Evolutionary conservation across 768 basidiomycete species (phyloP).

Genomic region (Suillus decipiens): DNA sequence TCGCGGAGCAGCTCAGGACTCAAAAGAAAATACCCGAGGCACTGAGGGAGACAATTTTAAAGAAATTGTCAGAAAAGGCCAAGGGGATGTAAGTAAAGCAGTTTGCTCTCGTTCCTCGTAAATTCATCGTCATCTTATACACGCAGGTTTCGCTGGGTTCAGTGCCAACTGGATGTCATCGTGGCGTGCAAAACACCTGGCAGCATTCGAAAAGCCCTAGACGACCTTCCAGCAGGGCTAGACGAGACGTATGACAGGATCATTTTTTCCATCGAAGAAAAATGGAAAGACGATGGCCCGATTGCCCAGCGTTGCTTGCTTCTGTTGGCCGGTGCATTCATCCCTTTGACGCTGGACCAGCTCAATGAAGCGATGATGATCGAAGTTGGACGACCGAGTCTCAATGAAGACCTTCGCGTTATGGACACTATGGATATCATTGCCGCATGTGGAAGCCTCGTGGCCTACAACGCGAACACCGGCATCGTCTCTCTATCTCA

Average conservation of each 20-base stretch:
- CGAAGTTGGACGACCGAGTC: neutral
- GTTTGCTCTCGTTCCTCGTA: neutral
- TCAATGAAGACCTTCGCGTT: neutral
- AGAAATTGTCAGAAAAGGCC: slow-evolving; percentile 5
- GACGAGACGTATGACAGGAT: slow-evolving; percentile 27
- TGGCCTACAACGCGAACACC: neutral
- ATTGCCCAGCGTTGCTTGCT: neutral
- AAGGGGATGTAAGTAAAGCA: slow-evolving; percentile 7
- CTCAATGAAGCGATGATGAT: slow-evolving; percentile 8
- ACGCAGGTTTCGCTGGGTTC: slow-evolving; percentile 12
- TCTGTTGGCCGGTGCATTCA: neutral
- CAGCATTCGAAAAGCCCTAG: slow-evolving; percentile 8
- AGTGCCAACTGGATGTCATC: slow-evolving; percentile 10
- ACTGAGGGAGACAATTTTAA: neutral
- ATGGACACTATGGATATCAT: slow-evolving; percentile 5
- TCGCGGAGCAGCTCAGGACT: neutral
- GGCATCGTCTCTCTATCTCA: slow-evolving; percentile 1
- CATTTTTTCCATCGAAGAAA: slow-evolving; percentile 13
- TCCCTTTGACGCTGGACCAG: slow-evolving; percentile 1
- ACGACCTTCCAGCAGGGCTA: slow-evolving; percentile 19
- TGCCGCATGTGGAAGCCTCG: neutral
- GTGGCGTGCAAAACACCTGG: neutral
- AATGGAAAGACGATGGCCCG: neutral
- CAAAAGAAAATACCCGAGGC: neutral
- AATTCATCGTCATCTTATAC: neutral